phyloP scores from a whole-genome alignment of 2,329 filamentous ascomycete species.

The Elsinoe batatas region DNA sequence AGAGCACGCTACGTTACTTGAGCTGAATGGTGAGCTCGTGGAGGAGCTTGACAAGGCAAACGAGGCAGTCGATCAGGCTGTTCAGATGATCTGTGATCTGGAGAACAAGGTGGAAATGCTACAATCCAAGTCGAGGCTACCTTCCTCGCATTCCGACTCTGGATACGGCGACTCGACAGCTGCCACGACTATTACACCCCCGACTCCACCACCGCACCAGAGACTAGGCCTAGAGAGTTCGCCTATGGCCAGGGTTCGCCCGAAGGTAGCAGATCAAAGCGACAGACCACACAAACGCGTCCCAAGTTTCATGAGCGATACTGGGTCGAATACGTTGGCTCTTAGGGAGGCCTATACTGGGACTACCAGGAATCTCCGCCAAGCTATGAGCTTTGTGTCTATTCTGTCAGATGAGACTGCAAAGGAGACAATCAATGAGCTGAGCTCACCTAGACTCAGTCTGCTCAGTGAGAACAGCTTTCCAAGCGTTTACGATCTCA shows the following conservation, averaged over 20 bases:
- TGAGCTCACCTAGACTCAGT: slow-evolving; percentile 28
- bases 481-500: slow-evolving; percentile 28
- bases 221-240: background rate
- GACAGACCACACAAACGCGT: background rate
- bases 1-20: slow-evolving; percentile 41
- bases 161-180: slow-evolving; percentile 5
- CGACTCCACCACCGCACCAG: background rate
- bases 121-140: slow-evolving; percentile 16
- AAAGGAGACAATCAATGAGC: slow-evolving; percentile 20
- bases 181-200: background rate
- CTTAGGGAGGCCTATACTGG: slow-evolving; percentile 28
- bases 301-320: slow-evolving; percentile 11
- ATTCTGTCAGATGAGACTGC: slow-evolving; percentile 24
- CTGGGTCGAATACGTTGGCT: slow-evolving; percentile 25
- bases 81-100: slow-evolving; percentile 56
- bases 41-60: slow-evolving; percentile 57
- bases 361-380: slow-evolving; percentile 21
- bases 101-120: slow-evolving; percentile 39
- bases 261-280: background rate
- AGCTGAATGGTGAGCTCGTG: slow-evolving; percentile 50
- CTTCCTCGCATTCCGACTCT: slow-evolving; percentile 8
- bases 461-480: slow-evolving; percentile 31
- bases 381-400: slow-evolving; percentile 29
- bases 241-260: background rate
- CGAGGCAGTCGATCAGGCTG: slow-evolving; percentile 60